phyloP scores from a whole-genome alignment of 139 green algal genomes.

The Chlamydomonas schloesseri region DNA sequence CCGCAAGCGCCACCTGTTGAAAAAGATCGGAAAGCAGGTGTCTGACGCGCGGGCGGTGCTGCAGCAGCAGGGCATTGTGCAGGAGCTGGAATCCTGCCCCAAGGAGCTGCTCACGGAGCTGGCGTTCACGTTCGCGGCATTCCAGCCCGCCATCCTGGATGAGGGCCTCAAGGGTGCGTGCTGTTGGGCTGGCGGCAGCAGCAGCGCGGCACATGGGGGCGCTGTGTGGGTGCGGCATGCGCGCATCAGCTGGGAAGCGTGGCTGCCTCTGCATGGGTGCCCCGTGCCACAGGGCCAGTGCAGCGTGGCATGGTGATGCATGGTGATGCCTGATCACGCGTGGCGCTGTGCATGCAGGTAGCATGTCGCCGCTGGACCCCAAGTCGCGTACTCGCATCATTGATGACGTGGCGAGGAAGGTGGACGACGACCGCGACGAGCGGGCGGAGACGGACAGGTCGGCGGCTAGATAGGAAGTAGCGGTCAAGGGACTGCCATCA shows the following conservation, averaged over 20 bases:
- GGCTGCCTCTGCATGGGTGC: no score
- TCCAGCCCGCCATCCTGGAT: slow-evolving; percentile 9
- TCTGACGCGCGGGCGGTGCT: not conserved
- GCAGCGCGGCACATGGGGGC: no score
- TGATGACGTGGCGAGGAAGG: not conserved
- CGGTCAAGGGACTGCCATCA: no score
- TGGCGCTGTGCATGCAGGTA: not conserved
- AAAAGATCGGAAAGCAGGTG: not conserved
- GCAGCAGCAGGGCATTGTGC: not conserved
- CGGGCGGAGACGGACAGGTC: not conserved
- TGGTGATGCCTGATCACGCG: no score
- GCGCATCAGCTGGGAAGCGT: no score
- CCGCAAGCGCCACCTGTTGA: not conserved
- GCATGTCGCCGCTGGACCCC: slow-evolving; percentile 3
- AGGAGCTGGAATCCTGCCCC: not conserved
- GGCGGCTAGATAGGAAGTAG: no score
- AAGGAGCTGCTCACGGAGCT: not conserved
- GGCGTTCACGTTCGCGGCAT: slow-evolving; percentile 10
- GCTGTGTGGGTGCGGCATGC: no score
- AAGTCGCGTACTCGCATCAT: not conserved
- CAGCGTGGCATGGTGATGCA: no score
- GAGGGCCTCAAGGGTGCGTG: not conserved
- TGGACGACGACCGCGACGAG: not conserved
- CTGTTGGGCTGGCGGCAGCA: no score
- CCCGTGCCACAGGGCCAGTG: no score